These are phyloP conservation scores for Melanomma pulvis-pyrius DNA, from an alignment of 495 filamentous ascomycete genomes.

Conservation along the genomic window DNA sequence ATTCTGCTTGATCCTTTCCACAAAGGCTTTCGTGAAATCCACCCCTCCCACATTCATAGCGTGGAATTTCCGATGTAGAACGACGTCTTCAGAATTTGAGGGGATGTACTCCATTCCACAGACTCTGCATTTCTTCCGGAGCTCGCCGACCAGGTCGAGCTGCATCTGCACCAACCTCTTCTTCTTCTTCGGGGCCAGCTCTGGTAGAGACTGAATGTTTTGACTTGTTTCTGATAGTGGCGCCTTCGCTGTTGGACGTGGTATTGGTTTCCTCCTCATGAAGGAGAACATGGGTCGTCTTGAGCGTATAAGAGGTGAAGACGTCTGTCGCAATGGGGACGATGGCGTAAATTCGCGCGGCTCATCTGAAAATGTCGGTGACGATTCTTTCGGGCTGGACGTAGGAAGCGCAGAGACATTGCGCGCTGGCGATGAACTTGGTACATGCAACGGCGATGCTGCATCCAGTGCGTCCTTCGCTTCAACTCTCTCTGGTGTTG, in stretches of 20 bases:
- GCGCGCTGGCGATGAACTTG: slow-evolving; percentile 12
- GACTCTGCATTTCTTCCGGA: slow-evolving; percentile 61
- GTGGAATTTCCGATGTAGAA: slow-evolving; percentile 69
- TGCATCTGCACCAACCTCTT: slow-evolving; percentile 63
- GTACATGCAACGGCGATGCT: background rate
- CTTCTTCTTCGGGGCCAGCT: slow-evolving; percentile 20
- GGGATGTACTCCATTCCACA: slow-evolving; percentile 76
- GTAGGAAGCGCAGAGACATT: slow-evolving; percentile 1
- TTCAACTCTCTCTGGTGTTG: background rate
- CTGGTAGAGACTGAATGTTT: slow-evolving; percentile 20
- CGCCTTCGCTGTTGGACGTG: background rate
- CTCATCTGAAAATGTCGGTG: slow-evolving; percentile 30
- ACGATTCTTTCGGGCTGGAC: slow-evolving; percentile 18
- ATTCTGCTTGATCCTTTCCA: slow-evolving; percentile 46
- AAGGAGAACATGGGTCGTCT: slow-evolving; percentile 33
- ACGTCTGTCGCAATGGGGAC: slow-evolving; percentile 11
- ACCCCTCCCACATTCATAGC: slow-evolving; percentile 66
- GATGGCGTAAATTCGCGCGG: slow-evolving; percentile 25
- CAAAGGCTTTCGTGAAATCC: slow-evolving; percentile 61
- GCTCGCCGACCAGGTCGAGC: slow-evolving; percentile 64
- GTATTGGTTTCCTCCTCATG: slow-evolving; percentile 14
- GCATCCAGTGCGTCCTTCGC: slow-evolving; percentile 3
- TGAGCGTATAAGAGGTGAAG: slow-evolving; percentile 7
- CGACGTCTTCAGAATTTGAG: slow-evolving; percentile 64
- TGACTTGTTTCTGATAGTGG: slow-evolving; percentile 26